These are phyloP conservation scores for Eucalyptus viminalis DNA, from an alignment of 345 rosid genomes.

Conservation along the genomic window DNA sequence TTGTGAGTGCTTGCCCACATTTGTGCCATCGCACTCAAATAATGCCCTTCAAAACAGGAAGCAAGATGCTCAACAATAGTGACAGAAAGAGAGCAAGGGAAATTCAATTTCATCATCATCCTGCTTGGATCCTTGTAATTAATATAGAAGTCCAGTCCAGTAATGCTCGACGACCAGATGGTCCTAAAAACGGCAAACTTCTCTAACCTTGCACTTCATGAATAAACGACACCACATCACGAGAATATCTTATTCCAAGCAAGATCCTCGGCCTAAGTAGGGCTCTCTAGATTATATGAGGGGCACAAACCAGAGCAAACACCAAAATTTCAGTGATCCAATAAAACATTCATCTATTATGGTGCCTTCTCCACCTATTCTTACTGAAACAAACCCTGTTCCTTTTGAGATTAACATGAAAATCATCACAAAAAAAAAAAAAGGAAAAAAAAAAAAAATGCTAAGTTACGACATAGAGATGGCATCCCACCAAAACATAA, in stretches of 20 bases:
- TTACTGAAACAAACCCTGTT: not conserved
- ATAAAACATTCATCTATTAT: not conserved
- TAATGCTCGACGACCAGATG: not conserved
- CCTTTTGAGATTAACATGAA: not conserved
- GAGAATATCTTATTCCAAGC: not conserved
- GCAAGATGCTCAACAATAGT: not conserved
- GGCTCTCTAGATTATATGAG: not conserved
- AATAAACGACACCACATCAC: not conserved
- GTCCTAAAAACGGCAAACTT: not conserved
- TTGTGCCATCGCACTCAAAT: constrained; percentile 80
- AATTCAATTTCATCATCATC: not conserved
- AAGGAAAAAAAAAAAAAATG: not conserved
- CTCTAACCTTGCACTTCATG: not conserved
- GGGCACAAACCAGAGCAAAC: not conserved
- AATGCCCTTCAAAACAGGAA: constrained; percentile 58
- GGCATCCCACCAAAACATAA: not conserved
- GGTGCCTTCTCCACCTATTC: not conserved
- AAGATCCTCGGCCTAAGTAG: not conserved
- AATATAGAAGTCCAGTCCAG: not conserved
- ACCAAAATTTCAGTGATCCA: not conserved
- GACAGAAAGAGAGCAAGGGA: not conserved
- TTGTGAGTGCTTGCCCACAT: constrained; percentile 97
- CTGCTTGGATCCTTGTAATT: not conserved
- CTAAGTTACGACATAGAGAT: not conserved
- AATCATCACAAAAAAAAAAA: not conserved